Percentiles rank a stretch among this genome's conserved stretches.
phyloP scores from a whole-genome alignment of 768 basidiomycete genomes.

The Lepiota venenata region DNA sequence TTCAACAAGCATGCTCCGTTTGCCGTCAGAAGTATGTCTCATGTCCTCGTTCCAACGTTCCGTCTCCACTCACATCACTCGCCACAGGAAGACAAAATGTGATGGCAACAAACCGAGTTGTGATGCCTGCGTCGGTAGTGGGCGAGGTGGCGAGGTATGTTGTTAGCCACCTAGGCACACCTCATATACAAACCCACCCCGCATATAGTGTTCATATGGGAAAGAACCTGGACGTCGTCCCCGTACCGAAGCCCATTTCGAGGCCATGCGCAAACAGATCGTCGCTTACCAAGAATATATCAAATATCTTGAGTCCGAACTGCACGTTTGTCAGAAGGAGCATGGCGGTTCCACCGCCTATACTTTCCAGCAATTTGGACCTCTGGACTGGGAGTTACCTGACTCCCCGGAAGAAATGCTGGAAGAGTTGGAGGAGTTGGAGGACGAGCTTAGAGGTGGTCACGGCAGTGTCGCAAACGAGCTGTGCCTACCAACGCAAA shows the following conservation, averaged over 20 bases:
- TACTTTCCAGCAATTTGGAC: constrained; percentile 28
- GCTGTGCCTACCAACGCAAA: constrained; percentile 35
- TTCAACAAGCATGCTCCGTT: constrained; percentile 33
- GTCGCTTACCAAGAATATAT: constrained; percentile 38
- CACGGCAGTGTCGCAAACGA: constrained; percentile 25
- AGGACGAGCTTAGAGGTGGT: constrained; percentile 8
- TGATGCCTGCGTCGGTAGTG: constrained; percentile 33
- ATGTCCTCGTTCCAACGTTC: neutral
- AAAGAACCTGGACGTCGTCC: constrained; percentile 38
- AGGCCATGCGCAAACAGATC: constrained; percentile 38
- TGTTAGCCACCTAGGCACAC: neutral
- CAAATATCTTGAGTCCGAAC: constrained; percentile 36
- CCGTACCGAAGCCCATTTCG: constrained; percentile 43
- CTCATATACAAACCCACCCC: neutral
- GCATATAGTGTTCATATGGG: constrained; percentile 39
- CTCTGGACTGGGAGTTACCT: constrained; percentile 16
- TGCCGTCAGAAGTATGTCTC: constrained; percentile 34
- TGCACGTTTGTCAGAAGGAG: constrained; percentile 38
- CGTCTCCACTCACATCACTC: neutral
- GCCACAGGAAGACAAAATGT: constrained; percentile 42
- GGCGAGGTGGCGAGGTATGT: constrained; percentile 37
- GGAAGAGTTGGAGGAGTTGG: constrained; percentile 15
- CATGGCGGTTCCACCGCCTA: constrained; percentile 28
- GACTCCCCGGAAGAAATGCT: constrained; percentile 19
- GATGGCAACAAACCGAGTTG: constrained; percentile 43